Evolutionary conservation across 768 basidiomycete genomes (phyloP), one percentile per base, ranked within the genome.

Genomic region (Amanita thiersii): DNA sequence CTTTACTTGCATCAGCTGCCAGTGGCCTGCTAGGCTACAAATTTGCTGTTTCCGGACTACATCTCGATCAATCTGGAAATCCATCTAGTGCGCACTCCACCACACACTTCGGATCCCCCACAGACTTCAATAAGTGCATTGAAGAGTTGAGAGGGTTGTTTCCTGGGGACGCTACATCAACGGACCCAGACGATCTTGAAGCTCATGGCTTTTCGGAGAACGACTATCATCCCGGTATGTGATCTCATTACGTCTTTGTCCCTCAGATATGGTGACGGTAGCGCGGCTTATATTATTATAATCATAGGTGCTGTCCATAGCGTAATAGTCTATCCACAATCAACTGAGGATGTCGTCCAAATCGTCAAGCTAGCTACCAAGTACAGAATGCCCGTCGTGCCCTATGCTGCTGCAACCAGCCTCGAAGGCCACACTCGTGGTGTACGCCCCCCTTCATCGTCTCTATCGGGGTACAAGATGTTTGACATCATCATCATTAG

Each of bases 341-440:
- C 67, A 18, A 92, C 90, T 0, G 83, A 86, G 47, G 89, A 94
- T 50, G 87, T 94, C 1, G 80, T 82, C 29, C 70, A 75, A 49
- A 71, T 90, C 36, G 82, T 93, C 36, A 75, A 81, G 45, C 70
- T 85, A 34, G 84, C 90, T 2, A 72, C 69, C 29, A 80, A 80
- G 57, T 82, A 80, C 60, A 68, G 66, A 19, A 81, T 92, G 63
- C 91, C 91, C 0, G 59, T 93, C 15, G 76, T 74, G 1, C 74
- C 88, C 2, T 91, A 82, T 57, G 79, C 81, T 0, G 90, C 86
- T 7, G 90, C 81, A 1, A 93, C 90, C 0, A 79, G 75, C 51
- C 57, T 93, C 17, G 90, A 92, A 54, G 88, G 88, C 0, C 82
- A 88, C 47, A 79, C 72, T 47, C 64, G 72, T 26, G 77, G 75